Conservation (phyloP, 371 early-diverging fungal species). For the Rhizopus stolonifer region DNA sequence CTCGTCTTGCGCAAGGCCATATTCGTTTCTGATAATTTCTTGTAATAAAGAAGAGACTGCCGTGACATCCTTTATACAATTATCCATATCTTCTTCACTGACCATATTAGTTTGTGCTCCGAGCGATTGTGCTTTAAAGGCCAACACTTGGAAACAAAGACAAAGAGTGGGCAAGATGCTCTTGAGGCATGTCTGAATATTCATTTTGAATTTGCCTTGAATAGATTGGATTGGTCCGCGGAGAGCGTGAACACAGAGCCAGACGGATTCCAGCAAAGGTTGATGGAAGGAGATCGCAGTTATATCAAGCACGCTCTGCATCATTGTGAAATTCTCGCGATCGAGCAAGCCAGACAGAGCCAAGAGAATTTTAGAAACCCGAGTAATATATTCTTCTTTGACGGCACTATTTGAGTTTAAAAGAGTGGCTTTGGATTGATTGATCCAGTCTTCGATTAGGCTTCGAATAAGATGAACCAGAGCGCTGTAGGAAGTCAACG, state of each 20-base stretch:
- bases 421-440: slow-evolving; percentile 14
- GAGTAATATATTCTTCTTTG: slow-evolving; percentile 23
- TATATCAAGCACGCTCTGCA: slow-evolving; percentile 25
- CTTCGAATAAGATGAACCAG: slow-evolving; percentile 34
- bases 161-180: slow-evolving; percentile 18
- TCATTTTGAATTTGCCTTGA: not conserved
- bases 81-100: slow-evolving; percentile 19
- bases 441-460: slow-evolving; percentile 47
- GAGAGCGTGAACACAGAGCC: slow-evolving; percentile 36
- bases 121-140: slow-evolving; percentile 24
- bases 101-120: slow-evolving; percentile 17
- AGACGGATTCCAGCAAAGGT: slow-evolving; percentile 37
- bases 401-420: slow-evolving; percentile 12
- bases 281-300: slow-evolving; percentile 35
- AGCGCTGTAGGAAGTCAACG: slow-evolving; percentile 27
- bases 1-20: slow-evolving; percentile 12
- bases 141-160: slow-evolving; percentile 36
- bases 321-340: slow-evolving; percentile 36
- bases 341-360: slow-evolving; percentile 24
- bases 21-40: slow-evolving; percentile 33
- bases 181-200: slow-evolving; percentile 1
- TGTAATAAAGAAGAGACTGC: slow-evolving; percentile 31
- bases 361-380: slow-evolving; percentile 26
- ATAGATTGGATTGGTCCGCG: slow-evolving; percentile 13
- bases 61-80: slow-evolving; percentile 39